Evolutionary conservation across 2,329 filamentous ascomycete species (phyloP).

Genomic region (Capronia coronata): DNA sequence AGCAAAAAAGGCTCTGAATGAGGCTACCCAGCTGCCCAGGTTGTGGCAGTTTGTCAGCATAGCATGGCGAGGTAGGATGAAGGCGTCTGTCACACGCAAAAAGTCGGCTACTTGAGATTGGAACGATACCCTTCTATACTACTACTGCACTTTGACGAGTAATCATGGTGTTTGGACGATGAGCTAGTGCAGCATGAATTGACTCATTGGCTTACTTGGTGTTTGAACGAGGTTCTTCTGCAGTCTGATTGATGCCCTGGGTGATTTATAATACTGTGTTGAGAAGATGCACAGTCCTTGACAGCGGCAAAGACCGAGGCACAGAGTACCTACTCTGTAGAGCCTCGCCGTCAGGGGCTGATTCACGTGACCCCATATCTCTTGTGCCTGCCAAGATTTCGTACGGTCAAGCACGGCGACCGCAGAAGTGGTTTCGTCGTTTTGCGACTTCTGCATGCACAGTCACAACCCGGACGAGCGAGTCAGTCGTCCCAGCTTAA

Average conservation of each 20-base stretch:
- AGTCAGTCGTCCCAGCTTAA: slow-evolving; percentile 1
- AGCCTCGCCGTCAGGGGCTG: no score
- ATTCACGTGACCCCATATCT: no score
- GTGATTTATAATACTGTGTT: no score
- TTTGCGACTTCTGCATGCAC: background rate
- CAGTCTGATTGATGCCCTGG: no score
- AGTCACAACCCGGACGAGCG: background rate
- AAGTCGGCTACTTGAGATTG: slow-evolving; percentile 3
- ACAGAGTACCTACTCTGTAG: no score
- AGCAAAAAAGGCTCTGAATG: no score
- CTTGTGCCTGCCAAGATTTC: slow-evolving; percentile 4
- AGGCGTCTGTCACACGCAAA: background rate
- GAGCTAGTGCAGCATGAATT: background rate
- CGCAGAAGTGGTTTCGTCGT: background rate
- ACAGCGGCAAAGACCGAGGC: background rate
- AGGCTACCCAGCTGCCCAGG: no score
- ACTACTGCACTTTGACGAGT: no score
- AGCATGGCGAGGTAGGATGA: background rate
- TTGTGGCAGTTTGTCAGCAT: background rate
- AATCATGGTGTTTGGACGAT: no score
- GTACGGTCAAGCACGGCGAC: background rate
- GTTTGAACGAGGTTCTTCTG: background rate
- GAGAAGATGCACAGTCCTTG: no score
- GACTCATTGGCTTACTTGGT: background rate
- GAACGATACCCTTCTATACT: slow-evolving; percentile 12